Conservation (phyloP, 177 flowering plant genomes). For the Vitis hybrid region DNA sequence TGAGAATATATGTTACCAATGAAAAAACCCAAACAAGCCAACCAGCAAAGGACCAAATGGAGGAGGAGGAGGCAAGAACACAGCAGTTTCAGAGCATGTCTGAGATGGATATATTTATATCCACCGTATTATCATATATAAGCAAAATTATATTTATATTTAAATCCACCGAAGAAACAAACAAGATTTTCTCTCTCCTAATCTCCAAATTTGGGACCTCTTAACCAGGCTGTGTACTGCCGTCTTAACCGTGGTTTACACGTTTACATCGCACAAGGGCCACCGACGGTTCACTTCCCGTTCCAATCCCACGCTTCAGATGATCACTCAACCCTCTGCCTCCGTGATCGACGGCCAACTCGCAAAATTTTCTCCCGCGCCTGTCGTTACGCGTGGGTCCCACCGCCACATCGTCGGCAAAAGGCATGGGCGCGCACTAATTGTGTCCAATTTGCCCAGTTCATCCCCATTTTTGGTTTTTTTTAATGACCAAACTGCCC, state of each 20-base stretch:
- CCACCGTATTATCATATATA: too few relatives aligned
- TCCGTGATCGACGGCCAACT: slow-evolving; percentile 26
- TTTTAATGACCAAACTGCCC: slow-evolving; percentile 1
- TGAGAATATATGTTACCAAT: too few relatives aligned
- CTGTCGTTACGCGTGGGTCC: slow-evolving; percentile 28
- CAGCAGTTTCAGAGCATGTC: slow-evolving; percentile 37
- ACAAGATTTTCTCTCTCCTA: background rate
- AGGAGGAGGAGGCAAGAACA: slow-evolving; percentile 24
- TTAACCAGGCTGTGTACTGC: background rate
- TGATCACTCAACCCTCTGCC: too few relatives aligned
- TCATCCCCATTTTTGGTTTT: background rate
- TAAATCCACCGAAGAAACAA: slow-evolving; percentile 7
- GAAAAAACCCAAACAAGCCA: slow-evolving; percentile 1
- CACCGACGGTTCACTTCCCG: slow-evolving; percentile 10
- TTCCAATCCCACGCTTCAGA: slow-evolving; percentile 3
- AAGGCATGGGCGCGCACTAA: slow-evolving; percentile 28
- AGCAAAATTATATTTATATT: slow-evolving; percentile 1
- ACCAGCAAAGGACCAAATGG: slow-evolving; percentile 7
- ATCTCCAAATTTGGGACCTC: background rate
- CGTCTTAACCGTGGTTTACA: background rate
- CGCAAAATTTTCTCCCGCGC: slow-evolving; percentile 9
- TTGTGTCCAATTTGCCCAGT: slow-evolving; percentile 8
- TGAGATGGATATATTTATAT: slow-evolving; percentile 4
- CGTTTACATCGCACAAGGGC: background rate
- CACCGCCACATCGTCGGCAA: slow-evolving; percentile 17